Conservation (phyloP, 2,329 filamentous ascomycete genomes). For the Trichophyton equinum region DNA sequence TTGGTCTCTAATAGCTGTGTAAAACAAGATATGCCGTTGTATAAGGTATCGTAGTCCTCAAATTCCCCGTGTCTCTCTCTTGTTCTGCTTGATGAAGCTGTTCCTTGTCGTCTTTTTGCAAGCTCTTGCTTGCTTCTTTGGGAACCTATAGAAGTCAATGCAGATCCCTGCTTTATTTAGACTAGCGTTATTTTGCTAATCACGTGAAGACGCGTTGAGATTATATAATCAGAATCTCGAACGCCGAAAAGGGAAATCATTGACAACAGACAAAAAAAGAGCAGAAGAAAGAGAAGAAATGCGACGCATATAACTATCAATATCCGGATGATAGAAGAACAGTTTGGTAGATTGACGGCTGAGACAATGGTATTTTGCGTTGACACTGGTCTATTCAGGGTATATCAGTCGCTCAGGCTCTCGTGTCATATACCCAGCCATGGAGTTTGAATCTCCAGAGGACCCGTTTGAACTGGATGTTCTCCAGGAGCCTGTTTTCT, state of each 20-base stretch:
- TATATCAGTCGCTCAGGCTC: not conserved
- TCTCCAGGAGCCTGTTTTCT: constrained; percentile 29
- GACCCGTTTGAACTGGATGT: constrained; percentile 22
- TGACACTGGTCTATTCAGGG: not conserved
- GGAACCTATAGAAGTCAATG: not conserved
- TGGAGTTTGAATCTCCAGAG: constrained; percentile 11
- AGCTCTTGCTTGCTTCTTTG: not conserved
- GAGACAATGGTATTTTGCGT: not conserved
- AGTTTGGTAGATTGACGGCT: not conserved
- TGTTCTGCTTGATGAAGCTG: not conserved
- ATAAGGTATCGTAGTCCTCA: not conserved
- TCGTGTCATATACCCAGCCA: constrained; percentile 5
- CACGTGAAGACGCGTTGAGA: not conserved
- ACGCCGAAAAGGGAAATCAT: not conserved
- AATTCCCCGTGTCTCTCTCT: not conserved
- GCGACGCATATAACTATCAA: not conserved
- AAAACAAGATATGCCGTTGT: no score
- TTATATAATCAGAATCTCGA: not conserved
- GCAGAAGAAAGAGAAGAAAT: not conserved
- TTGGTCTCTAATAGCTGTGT: not conserved
- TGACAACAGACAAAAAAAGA: not conserved
- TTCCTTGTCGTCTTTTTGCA: not conserved
- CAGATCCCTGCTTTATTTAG: not conserved
- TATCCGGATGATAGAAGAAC: not conserved
- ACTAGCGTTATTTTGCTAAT: not conserved